Base-by-base conservation (phyloP, 73 alveolate species). In the Paramecium biaurelia region DNA sequence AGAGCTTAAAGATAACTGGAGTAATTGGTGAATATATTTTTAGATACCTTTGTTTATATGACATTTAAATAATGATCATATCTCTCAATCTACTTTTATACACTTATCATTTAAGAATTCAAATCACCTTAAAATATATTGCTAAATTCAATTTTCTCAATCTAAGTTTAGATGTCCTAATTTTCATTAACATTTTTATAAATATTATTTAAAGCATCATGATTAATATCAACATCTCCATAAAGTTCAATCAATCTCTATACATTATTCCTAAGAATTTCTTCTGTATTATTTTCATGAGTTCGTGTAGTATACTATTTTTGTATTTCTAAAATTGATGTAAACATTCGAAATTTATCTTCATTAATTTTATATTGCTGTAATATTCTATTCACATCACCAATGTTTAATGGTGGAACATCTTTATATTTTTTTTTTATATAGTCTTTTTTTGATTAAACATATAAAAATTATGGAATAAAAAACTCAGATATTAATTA, bases 371-470 rank as follows among this genome's bases (percentile, higher is more conserved):
- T 79, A 23, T 18, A 41, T 42, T 38, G 18, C 23, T 79, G 47
- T 18, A 79, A 63, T 43, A 47, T 42, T 42, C 90, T n/a, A 45
- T 79, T 79, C 28, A 79, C 90, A 45, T 79, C 90, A 14, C 90
- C 90, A 79, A 79, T 79, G 47, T 79, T 79, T 9, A 79, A 20
- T 43, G 70, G 70, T 2, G 70, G 63, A 2, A 79, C 76, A 14
- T 79, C 90, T 43, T 79, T 79, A 42, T 79, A 79, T 42, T 79
- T 79, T 45, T 79, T 79, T 34, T 79, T 79, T 24, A 79, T 79
- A 79, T 79, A 79, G 37, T 79, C 90, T 45, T 79, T 79, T 42
- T 79, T 24, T 79, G 3, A 38, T 74, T 74, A 74, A 74, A 74
- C 87, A 74, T 74, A 74, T 24, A 53, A 53, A 38, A 7, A 53